A percentile compares a stretch with the other conserved stretches of the same genome.
These are phyloP conservation scores for Aureobasidium leucospermi DNA, from an alignment of 2,329 filamentous ascomycete genomes.

Conservation along the genomic window DNA sequence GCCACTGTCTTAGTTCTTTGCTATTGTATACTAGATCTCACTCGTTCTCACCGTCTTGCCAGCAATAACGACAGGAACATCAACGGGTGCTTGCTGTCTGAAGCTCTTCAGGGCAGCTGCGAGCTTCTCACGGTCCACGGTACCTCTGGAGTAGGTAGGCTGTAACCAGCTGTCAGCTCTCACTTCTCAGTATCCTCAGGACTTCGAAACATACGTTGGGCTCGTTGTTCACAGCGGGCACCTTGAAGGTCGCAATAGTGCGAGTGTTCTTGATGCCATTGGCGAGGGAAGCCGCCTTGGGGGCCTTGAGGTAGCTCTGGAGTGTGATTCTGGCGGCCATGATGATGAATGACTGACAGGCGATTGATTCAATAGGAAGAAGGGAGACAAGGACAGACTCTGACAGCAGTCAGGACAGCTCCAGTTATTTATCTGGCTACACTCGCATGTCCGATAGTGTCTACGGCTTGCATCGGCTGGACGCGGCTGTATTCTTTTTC, in stretches of 20 bases:
- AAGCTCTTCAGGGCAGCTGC: constrained; percentile 64
- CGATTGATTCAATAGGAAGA: background rate
- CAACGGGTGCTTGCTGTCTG: constrained; percentile 61
- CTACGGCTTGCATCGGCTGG: constrained; percentile 1
- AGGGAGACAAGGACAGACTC: background rate
- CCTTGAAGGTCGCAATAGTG: constrained; percentile 76
- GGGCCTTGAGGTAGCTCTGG: constrained; percentile 12
- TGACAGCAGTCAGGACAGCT: background rate
- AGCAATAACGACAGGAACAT: constrained; percentile 75
- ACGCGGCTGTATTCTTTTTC: background rate
- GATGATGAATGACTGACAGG: background rate
- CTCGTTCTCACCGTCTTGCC: constrained; percentile 60
- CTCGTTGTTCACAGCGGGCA: constrained; percentile 82
- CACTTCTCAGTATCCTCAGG: background rate
- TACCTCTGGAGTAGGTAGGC: constrained; percentile 85
- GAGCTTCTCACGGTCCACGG: constrained; percentile 68
- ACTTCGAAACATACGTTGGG: constrained; percentile 64
- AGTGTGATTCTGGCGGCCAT: constrained; percentile 13
- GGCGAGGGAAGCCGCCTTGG: constrained; percentile 1
- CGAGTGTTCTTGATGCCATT: constrained; percentile 13
- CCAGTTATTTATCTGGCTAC: constrained; percentile 8
- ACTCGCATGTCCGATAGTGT: constrained; percentile 2
- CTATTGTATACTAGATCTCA: too few relatives aligned
- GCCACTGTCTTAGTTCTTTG: background rate
- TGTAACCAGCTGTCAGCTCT: constrained; percentile 31